A percentile compares a stretch with the other conserved stretches of the same genome.
These are phyloP conservation scores for Grifola frondosa DNA, from an alignment of 1,284 basidiomycete genomes.

Conservation along the genomic window DNA sequence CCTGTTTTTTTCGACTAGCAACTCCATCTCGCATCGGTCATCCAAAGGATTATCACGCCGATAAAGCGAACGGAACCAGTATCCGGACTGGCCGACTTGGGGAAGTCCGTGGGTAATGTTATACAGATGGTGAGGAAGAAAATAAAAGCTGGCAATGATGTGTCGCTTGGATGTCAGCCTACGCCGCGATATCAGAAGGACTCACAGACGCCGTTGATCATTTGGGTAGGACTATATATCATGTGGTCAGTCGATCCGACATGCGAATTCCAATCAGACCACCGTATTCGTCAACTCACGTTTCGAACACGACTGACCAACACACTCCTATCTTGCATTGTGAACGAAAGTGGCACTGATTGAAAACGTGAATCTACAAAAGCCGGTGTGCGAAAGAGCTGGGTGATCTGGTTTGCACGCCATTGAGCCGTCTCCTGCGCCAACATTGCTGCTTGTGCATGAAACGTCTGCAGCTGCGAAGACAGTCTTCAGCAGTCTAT, in stretches of 20 bases:
- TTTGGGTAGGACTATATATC: no score
- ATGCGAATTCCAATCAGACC: no score
- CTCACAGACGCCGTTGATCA: background rate
- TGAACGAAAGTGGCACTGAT: no score
- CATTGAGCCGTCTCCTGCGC: background rate
- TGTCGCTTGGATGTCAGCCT: background rate
- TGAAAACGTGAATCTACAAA: no score
- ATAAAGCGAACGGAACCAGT: conserved; percentile 30
- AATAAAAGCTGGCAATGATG: background rate
- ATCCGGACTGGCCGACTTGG: conserved; percentile 22
- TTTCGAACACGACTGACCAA: no score
- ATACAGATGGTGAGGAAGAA: background rate
- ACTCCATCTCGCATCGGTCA: conserved; percentile 18
- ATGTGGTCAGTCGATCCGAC: no score
- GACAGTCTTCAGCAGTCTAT: no score
- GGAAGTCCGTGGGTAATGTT: conserved; percentile 6
- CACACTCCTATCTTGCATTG: no score
- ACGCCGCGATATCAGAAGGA: background rate
- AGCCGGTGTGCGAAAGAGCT: no score
- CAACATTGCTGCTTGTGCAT: background rate
- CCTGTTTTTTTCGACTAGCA: conserved; percentile 23
- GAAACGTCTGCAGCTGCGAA: background rate
- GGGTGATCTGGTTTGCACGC: no score
- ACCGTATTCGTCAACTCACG: no score
- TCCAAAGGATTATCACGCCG: conserved; percentile 5